A percentile compares a stretch with the other conserved stretches of the same genome.
Conservation (phyloP, 305 asterid species). For the Salvia sclarea region DNA sequence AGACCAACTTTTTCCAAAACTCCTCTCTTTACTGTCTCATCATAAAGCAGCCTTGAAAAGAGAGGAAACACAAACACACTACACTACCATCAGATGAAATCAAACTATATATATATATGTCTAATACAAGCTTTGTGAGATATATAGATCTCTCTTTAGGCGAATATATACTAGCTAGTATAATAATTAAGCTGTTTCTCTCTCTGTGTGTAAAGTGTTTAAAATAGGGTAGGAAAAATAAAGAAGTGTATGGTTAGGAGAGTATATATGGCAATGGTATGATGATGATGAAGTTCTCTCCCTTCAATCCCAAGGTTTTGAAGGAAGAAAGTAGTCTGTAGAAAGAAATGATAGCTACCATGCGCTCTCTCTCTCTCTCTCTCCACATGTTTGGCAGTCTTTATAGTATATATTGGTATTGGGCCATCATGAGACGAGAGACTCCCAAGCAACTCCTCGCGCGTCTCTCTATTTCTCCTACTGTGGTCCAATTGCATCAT, state of each 20-base stretch:
- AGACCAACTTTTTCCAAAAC: conserved; percentile 43
- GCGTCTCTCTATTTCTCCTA: conserved; percentile 29
- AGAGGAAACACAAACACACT: conserved; percentile 36
- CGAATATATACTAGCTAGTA: too few species aligned
- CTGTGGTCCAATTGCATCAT: conserved; percentile 53
- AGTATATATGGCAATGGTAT: conserved; percentile 35
- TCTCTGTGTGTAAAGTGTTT: conserved; percentile 5
- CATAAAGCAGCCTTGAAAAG: conserved; percentile 58
- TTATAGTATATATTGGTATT: conserved; percentile 37
- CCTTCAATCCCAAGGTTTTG: conserved; percentile 88
- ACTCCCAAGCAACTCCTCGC: conserved; percentile 27
- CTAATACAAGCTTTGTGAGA: too few species aligned
- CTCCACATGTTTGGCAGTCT: conserved; percentile 50
- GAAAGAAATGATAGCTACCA: conserved; percentile 64
- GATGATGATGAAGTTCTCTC: conserved; percentile 54
- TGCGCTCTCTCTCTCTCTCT: conserved; percentile 39
- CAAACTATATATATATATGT: too few species aligned
- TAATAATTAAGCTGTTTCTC: conserved; percentile 18
- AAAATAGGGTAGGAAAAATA: conserved; percentile 12
- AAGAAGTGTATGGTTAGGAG: too few species aligned
- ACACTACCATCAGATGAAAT: too few species aligned
- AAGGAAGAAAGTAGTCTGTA: conserved; percentile 48
- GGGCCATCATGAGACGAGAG: conserved; percentile 33
- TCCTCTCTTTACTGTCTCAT: conserved; percentile 62
- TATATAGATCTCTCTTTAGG: too few species aligned